Conservation (phyloP, 805 yeast genomes). For the Pichia rugopelliculosa region DNA sequence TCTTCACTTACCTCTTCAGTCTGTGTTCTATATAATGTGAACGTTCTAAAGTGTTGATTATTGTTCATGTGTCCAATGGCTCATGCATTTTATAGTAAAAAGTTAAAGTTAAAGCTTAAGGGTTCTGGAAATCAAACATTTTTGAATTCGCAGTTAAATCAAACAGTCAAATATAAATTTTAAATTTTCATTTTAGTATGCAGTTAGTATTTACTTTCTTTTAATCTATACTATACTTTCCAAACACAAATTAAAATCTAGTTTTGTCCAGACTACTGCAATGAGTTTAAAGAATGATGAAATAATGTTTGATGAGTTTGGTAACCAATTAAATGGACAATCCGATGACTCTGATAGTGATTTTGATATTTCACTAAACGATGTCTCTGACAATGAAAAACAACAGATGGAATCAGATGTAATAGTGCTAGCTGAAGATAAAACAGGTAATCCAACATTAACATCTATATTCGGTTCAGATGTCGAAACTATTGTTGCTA, state of each 20-base stretch:
- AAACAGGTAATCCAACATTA: slow-evolving; percentile 35
- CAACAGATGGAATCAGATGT: slow-evolving; percentile 15
- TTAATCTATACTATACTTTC: too few species aligned
- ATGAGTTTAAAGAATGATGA: slow-evolving; percentile 33
- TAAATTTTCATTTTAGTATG: neutral
- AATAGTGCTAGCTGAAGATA: slow-evolving; percentile 39
- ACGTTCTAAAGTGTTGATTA: too few species aligned
- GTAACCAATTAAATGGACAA: slow-evolving; percentile 54
- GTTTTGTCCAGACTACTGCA: neutral
- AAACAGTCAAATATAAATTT: neutral
- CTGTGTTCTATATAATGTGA: too few species aligned
- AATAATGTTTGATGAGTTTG: slow-evolving; percentile 76
- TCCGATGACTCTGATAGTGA: slow-evolving; percentile 34
- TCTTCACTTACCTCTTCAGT: too few species aligned
- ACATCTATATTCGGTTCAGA: slow-evolving; percentile 47
- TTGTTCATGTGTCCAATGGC: too few species aligned
- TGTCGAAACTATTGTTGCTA: slow-evolving; percentile 55
- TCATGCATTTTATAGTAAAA: too few species aligned
- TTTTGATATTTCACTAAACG: neutral
- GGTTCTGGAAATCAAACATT: too few species aligned
- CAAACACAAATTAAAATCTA: too few species aligned
- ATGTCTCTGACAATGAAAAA: slow-evolving; percentile 10
- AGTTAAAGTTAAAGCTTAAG: too few species aligned
- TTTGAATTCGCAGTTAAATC: neutral
- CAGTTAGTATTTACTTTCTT: too few species aligned